Evolutionary conservation across 2,329 filamentous ascomycete species (phyloP), one percentile per base, ranked within the genome.

Genomic region (Trichoderma afroharzianum): DNA sequence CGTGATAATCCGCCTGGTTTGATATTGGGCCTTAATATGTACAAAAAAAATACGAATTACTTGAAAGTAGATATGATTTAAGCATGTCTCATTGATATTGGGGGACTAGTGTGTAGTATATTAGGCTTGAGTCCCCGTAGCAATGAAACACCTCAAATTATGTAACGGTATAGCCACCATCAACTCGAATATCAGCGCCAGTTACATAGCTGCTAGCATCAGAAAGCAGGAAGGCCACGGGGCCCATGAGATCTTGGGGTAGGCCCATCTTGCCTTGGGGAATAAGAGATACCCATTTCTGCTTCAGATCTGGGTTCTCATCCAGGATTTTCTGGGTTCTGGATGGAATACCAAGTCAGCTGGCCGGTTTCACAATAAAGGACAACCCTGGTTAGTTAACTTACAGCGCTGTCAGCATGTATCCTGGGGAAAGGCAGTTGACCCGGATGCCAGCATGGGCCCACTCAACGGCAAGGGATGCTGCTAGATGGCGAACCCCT

Each of bases 391-490:
- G 63, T 39, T 59, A 18, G 30, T 3, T 43, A 50, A 84, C 92
- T 88, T 86, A 95, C 92, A 98, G 84, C 72, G 94, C 93, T 18
- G 95, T 98, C 75, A 97, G 85, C 95, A 98, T 98, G 83, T 98
- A 98, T 58, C 96, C 95, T 0, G 95, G 95, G 33, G 92, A 94
- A 80, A 98, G 96, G 82, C 93, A 96, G 85, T 98, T 98, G 76
- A 98, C 95, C 43, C 95, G 90, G 79, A 98, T 97, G 75, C 91
- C 91, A 47, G 91, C 90, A 76, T 91, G 87, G 0, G 95, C 94
- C 95, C 96, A 98, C 82, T 98, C 96, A 64, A 98, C 95, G 43
- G 95, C 95, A 77, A 98, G 86, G 74, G 92, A 96, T 47, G 93
- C 88, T 14, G 94, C 94, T 73, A 98, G 83, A 82, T 98, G 95